Evolutionary conservation across 140 eudicot genomes (phyloP), one percentile per base, ranked within the genome.

Genomic region (Anethum foeniculum): DNA sequence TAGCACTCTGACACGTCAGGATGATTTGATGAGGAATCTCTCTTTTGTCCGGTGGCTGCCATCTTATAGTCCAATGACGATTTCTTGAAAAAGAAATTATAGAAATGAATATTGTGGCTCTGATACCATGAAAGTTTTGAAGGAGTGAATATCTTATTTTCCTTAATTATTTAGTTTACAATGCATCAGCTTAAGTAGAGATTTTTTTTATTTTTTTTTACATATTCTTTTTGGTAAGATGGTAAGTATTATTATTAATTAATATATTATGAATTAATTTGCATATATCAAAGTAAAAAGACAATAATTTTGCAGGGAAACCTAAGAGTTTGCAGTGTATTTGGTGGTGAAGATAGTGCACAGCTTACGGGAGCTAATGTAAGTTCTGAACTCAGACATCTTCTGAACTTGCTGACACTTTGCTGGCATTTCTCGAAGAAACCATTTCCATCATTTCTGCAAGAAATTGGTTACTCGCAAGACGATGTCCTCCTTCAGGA

Each of bases 401-500:
- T 95, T 25, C 82, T 95, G 79, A 80, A 88, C 76, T 84, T 95
- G 87, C 81, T 95, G 82, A 93, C 97, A 25, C 93, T 92, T 80
- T 95, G 99, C 74, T 95, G 97, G 97, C 97, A 95, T 87, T 95
- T 95, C 85, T 95, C 99, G 8, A 95, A 95, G 81, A 95, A 95
- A 67, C 83, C 97, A 4, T 95, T 92, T 68, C 96, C 91, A 3
- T 75, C 87, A 82, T 93, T 93, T 81, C 83, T 95, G 69, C 92
- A 91, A 85, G 98, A 95, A 86, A 93, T 93, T 0, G 98, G 99
- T 49, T 91, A 83, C 85, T 85, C 91, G 36, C 89, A 83, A 73
- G 98, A 93, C 69, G 85, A 93, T 64, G 98, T 95, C 85, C 91
- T 95, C 82, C 90, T 95, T 79, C 99, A 93, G 80, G 99, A 95